Evolutionary conservation across 2,329 filamentous ascomycete genomes (phyloP).

Genomic region (Sporothrix pseudoabietina): DNA sequence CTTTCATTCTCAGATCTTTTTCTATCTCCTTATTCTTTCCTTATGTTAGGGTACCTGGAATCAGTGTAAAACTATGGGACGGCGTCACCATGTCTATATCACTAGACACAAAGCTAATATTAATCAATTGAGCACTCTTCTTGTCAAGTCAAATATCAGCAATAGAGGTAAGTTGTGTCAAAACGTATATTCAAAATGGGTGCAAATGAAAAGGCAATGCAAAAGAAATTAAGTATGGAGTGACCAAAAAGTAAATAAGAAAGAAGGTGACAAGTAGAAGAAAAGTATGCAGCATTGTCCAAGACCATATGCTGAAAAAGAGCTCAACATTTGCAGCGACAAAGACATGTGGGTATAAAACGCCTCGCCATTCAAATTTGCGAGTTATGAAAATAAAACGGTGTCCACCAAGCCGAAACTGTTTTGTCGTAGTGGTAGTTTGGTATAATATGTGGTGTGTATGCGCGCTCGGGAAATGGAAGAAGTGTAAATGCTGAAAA

Average conservation of each 20-base stretch:
- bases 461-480: neutral
- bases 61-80: neutral
- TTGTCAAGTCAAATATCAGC: neutral
- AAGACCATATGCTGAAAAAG: neutral
- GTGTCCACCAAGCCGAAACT: neutral
- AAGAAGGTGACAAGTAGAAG: neutral
- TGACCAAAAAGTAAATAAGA: neutral
- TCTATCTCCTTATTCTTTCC: neutral
- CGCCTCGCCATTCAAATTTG: conserved; percentile 12
- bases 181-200: no score
- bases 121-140: neutral
- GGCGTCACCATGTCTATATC: neutral
- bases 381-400: neutral
- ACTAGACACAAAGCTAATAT: neutral
- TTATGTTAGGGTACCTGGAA: neutral
- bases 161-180: neutral
- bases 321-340: neutral
- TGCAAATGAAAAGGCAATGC: neutral
- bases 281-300: neutral
- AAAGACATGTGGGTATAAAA: conserved; percentile 28
- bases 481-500: neutral
- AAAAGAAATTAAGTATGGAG: neutral
- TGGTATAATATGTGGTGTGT: conserved; percentile 1
- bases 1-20: neutral
- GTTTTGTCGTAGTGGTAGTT: neutral